Evolutionary conservation across 108 stramenopile genomes (phyloP).

Genomic region (Fragilaria crotonensis): DNA sequence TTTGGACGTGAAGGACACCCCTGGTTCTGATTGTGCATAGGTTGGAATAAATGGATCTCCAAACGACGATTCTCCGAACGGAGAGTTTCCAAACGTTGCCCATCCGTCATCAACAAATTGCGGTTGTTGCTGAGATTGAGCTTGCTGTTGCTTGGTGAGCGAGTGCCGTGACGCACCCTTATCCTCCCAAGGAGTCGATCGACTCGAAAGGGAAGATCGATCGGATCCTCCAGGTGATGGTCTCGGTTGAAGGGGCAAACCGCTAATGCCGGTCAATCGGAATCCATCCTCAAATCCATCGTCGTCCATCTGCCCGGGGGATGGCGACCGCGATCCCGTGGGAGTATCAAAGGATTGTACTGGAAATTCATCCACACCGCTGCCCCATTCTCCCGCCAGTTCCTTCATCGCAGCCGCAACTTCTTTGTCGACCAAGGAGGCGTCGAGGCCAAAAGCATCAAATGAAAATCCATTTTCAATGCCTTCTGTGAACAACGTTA

Average conservation of each 20-base stretch:
- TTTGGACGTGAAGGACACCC: not conserved
- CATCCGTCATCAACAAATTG: not conserved
- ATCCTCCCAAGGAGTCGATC: not conserved
- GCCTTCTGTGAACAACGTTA: not conserved
- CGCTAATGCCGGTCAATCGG: slow-evolving; percentile 3
- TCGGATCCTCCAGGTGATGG: slow-evolving; percentile 11
- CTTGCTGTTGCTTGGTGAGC: not conserved
- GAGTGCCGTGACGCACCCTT: not conserved
- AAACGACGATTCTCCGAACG: not conserved
- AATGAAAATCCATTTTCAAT: slow-evolving; percentile 42
- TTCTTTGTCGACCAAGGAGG: slow-evolving; percentile 51
- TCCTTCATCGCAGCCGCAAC: slow-evolving; percentile 65
- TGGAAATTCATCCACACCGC: slow-evolving; percentile 14
- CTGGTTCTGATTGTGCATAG: slow-evolving; percentile 7
- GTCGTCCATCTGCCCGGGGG: slow-evolving; percentile 9
- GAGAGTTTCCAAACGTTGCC: not conserved
- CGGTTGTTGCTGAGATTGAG: slow-evolving; percentile 4
- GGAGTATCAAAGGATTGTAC: slow-evolving; percentile 31
- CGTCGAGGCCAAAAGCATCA: slow-evolving; percentile 65
- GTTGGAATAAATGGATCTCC: not conserved
- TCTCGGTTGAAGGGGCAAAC: slow-evolving; percentile 5
- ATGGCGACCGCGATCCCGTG: slow-evolving; percentile 11
- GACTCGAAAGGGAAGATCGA: slow-evolving; percentile 13
- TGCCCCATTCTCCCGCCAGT: slow-evolving; percentile 27
- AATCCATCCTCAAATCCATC: slow-evolving; percentile 45